Percentiles rank a stretch among this genome's conserved stretches.
Conservation (phyloP, 2,329 filamentous ascomycete species). For the Paecilomyces dactylethromorphus region DNA sequence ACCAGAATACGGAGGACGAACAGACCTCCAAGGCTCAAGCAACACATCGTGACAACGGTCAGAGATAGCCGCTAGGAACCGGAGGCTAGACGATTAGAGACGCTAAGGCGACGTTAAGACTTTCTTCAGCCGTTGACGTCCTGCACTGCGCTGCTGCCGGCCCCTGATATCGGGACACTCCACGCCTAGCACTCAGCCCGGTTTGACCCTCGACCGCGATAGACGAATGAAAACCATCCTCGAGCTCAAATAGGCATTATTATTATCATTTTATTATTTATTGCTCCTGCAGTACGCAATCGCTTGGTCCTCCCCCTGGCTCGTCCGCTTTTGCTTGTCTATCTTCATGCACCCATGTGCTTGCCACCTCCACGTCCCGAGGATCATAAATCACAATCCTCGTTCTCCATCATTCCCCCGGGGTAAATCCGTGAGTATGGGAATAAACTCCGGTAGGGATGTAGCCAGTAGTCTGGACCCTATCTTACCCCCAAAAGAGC, state of each 20-base stretch:
- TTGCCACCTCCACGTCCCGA: not conserved
- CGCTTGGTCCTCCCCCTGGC: not conserved
- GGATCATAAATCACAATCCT: not conserved
- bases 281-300: not conserved
- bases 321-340: not conserved
- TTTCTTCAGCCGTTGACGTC: not conserved
- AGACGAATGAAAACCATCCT: not conserved
- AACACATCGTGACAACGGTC: not conserved
- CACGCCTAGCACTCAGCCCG: not conserved
- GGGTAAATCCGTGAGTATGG: not conserved
- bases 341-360: not conserved
- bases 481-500: no score
- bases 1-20: not conserved
- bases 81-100: not conserved
- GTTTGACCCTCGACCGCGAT: not conserved
- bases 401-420: not conserved
- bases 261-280: not conserved
- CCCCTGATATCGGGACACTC: not conserved
- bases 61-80: not conserved
- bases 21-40: not conserved
- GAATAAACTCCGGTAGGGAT: not conserved
- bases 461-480: no score
- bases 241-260: not conserved
- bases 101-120: not conserved
- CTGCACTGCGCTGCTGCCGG: not conserved